These are phyloP conservation scores for Aspergillus arachidicola DNA, from an alignment of 2,329 filamentous ascomycete genomes.

Conservation along the genomic window DNA sequence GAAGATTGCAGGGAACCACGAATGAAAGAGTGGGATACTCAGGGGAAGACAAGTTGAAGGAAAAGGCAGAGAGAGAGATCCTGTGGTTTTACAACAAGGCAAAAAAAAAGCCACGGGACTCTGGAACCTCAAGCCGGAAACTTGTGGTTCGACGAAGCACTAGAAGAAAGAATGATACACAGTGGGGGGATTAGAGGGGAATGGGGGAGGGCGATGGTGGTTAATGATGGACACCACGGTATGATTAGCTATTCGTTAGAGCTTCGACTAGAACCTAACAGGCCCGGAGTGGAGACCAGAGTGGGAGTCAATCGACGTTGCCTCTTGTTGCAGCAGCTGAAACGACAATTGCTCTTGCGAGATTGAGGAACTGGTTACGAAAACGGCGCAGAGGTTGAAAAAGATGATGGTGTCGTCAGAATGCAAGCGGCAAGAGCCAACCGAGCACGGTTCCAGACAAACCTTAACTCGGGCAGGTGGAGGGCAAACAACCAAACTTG, in stretches of 20 bases:
- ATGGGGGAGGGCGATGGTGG: constrained; percentile 11
- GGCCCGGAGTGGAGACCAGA: constrained; percentile 28
- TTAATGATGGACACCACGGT: constrained; percentile 28
- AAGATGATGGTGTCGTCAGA: constrained; percentile 37
- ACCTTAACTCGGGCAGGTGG: constrained; percentile 26
- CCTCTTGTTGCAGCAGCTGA: neutral
- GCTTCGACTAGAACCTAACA: constrained; percentile 13
- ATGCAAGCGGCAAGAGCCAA: constrained; percentile 39
- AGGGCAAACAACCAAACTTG: constrained; percentile 12
- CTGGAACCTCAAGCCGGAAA: constrained; percentile 23
- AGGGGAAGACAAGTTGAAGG: constrained; percentile 20
- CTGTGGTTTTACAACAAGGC: constrained; percentile 27
- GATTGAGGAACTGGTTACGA: constrained; percentile 23
- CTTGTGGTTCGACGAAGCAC: constrained; percentile 25
- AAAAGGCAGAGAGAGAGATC: constrained; percentile 23
- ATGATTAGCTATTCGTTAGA: constrained; percentile 22
- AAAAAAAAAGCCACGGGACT: constrained; percentile 28
- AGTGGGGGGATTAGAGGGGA: constrained; percentile 20
- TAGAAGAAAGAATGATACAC: constrained; percentile 26
- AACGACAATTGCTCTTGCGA: constrained; percentile 1
- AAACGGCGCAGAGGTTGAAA: constrained; percentile 27
- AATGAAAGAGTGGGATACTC: constrained; percentile 21
- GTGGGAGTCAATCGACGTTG: constrained; percentile 2
- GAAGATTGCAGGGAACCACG: constrained; percentile 28
- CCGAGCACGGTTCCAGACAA: constrained; percentile 35